Evolutionary conservation across 306 rosid genomes (phyloP).

Genomic region (Prunus padus): DNA sequence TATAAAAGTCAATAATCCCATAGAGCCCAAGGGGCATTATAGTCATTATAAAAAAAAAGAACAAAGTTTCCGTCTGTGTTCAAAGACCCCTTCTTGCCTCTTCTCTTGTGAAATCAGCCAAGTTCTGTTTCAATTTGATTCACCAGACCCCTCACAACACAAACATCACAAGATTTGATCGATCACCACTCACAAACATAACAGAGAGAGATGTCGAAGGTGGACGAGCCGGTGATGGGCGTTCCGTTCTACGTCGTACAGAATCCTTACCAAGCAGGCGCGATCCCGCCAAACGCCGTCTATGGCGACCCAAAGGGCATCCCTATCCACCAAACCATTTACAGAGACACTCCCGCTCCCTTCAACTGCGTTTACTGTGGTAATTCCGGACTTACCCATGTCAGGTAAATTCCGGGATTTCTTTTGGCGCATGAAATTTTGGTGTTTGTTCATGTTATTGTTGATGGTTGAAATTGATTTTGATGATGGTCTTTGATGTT

Average conservation of each 20-base stretch:
- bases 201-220: background rate
- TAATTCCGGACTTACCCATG: constrained; percentile 42
- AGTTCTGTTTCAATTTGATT: too few relatives aligned
- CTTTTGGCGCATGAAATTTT: background rate
- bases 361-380: constrained; percentile 68
- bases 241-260: constrained; percentile 48
- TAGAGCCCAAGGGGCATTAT: too few relatives aligned
- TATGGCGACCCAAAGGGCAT: constrained; percentile 69
- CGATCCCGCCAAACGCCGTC: constrained; percentile 63
- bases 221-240: constrained; percentile 50
- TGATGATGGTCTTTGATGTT: background rate
- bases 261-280: constrained; percentile 57
- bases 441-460: background rate
- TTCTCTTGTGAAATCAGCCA: too few relatives aligned
- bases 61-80: too few relatives aligned
- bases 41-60: too few relatives aligned
- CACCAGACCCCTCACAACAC: background rate
- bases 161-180: background rate
- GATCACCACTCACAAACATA: background rate
- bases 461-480: background rate
- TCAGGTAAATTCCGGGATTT: constrained; percentile 37
- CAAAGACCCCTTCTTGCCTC: too few relatives aligned
- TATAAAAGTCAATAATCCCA: too few relatives aligned
- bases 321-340: constrained; percentile 78
- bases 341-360: constrained; percentile 88